Conservation (phyloP, 2,329 filamentous ascomycete species). For the Akanthomyces uredinophilus region DNA sequence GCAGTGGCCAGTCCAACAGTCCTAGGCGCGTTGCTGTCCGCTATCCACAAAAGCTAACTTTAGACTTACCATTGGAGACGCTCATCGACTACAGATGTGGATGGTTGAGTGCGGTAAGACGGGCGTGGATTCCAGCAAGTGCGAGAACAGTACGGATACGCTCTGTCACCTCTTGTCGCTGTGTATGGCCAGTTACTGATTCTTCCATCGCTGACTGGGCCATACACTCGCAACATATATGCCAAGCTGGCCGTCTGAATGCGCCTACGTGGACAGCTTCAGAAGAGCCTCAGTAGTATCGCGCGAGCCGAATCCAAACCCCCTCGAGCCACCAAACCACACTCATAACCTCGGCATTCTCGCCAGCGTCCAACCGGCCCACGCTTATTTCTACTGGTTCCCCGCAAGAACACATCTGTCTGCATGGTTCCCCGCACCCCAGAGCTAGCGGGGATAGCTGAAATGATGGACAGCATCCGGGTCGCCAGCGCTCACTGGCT, state of each 20-base stretch:
- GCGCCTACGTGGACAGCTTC: not conserved
- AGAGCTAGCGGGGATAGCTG: slow-evolving; percentile 1
- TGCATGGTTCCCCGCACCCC: slow-evolving; percentile 9
- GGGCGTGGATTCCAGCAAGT: not conserved
- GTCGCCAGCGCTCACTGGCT: not conserved
- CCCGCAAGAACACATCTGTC: not conserved
- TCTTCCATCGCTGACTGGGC: not conserved
- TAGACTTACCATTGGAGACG: not conserved
- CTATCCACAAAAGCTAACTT: not conserved
- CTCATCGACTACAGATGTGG: not conserved
- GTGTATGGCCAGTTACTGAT: not conserved
- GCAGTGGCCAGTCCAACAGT: not conserved
- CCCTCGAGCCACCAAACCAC: not conserved
- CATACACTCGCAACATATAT: not conserved
- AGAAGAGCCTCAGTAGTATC: not conserved
- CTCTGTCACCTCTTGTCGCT: not conserved
- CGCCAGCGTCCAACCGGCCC: not conserved
- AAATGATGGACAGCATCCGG: not conserved
- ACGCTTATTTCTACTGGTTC: not conserved
- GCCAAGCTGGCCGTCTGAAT: not conserved
- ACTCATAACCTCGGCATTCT: slow-evolving; percentile 2
- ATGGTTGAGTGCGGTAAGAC: not conserved
- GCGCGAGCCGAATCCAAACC: not conserved
- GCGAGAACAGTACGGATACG: not conserved
- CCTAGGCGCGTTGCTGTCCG: not conserved